These are phyloP conservation scores for Macroventuria anomochaeta DNA, from an alignment of 2,329 filamentous ascomycete genomes.

Conservation along the genomic window DNA sequence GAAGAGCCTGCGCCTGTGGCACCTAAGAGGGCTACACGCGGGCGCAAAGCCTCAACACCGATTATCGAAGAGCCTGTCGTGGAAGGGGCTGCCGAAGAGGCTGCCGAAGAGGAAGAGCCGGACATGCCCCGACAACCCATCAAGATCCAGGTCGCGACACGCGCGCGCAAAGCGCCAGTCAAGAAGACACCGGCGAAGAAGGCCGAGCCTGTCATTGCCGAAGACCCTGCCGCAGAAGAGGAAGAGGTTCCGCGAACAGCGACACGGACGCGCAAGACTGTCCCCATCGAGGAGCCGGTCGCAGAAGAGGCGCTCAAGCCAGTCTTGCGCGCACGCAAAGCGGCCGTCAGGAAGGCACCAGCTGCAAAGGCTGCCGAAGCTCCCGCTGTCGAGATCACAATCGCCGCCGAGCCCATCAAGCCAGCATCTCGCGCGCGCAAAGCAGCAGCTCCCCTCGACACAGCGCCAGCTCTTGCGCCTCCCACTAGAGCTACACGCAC, in stretches of 20 bases:
- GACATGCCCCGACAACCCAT: conserved; percentile 26
- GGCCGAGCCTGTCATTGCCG: conserved; percentile 11
- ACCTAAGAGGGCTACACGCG: conserved; percentile 35
- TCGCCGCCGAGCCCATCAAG: conserved; percentile 23
- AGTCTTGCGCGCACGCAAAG: conserved; percentile 28
- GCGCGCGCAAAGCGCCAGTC: conserved; percentile 31
- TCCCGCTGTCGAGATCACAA: conserved; percentile 16
- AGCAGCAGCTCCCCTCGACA: conserved; percentile 16
- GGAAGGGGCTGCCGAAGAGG: conserved; percentile 14
- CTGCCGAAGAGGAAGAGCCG: conserved; percentile 9
- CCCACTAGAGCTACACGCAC: conserved; percentile 30
- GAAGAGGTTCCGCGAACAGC: conserved; percentile 18
- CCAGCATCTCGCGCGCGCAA: conserved; percentile 31
- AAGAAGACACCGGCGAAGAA: conserved; percentile 32
- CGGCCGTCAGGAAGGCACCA: conserved; percentile 25
- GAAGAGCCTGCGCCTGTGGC: conserved; percentile 25
- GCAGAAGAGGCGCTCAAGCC: conserved; percentile 26
- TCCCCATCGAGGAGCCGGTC: conserved; percentile 15
- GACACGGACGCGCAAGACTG: conserved; percentile 21
- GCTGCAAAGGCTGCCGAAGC: conserved; percentile 17
- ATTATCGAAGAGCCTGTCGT: conserved; percentile 21
- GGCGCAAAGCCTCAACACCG: conserved; percentile 27
- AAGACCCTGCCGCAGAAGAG: conserved; percentile 22
- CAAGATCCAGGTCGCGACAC: conserved; percentile 35
- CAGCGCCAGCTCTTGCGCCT: conserved; percentile 16